These are phyloP conservation scores for Suillus fuscotomentosus DNA, from an alignment of 768 basidiomycete genomes.

Conservation along the genomic window DNA sequence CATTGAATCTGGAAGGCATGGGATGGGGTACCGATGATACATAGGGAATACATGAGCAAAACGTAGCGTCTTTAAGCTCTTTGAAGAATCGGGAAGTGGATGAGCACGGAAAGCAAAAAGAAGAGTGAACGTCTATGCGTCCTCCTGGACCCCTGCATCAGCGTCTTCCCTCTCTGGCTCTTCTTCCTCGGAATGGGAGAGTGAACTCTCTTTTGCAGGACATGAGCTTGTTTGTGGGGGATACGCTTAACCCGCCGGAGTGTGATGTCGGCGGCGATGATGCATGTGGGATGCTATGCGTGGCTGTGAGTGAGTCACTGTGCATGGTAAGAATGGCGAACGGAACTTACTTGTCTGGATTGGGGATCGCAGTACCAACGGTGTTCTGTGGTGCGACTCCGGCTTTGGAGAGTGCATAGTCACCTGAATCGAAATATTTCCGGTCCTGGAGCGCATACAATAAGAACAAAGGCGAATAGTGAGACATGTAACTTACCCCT, in stretches of 20 bases:
- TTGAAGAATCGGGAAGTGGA: neutral
- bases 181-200: slow-evolving; percentile 31
- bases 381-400: slow-evolving; percentile 83
- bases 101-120: neutral
- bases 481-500: slow-evolving; percentile 55
- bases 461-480: slow-evolving; percentile 2
- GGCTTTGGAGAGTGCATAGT: slow-evolving; percentile 96
- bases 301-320: slow-evolving; percentile 1
- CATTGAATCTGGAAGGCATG: slow-evolving; percentile 4
- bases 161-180: slow-evolving; percentile 16
- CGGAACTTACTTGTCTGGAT: slow-evolving; percentile 83
- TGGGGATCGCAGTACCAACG: slow-evolving; percentile 97
- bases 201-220: slow-evolving; percentile 60
- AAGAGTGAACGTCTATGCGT: slow-evolving; percentile 13
- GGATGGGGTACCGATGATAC: slow-evolving; percentile 4
- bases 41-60: slow-evolving; percentile 7
- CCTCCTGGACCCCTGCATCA: slow-evolving; percentile 13
- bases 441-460: slow-evolving; percentile 64
- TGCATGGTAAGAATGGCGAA: neutral
- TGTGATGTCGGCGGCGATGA: slow-evolving; percentile 62
- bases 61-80: slow-evolving; percentile 1
- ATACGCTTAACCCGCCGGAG: slow-evolving; percentile 61
- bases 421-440: slow-evolving; percentile 99
- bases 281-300: slow-evolving; percentile 82
- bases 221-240: slow-evolving; percentile 71